phyloP scores from a whole-genome alignment of 108 stramenopile genomes.

The Fistulifera solaris region DNA sequence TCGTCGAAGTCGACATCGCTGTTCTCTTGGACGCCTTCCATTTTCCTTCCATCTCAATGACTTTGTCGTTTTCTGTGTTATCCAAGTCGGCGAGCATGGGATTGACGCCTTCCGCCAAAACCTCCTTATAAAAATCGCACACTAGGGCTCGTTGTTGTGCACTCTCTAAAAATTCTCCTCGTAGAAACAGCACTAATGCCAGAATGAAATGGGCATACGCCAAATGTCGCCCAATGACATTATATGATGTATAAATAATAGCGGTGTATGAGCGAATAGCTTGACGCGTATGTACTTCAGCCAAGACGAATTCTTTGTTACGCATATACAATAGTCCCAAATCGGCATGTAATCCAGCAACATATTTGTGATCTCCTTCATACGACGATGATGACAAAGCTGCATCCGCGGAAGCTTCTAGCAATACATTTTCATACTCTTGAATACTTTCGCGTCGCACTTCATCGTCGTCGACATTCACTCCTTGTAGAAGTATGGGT shows the following conservation, averaged over 20 bases:
- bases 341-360: slow-evolving; percentile 14
- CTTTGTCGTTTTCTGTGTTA: background rate
- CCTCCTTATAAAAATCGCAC: background rate
- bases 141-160: background rate
- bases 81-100: background rate
- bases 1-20: too few species aligned
- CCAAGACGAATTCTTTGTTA: background rate
- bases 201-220: slow-evolving; percentile 6
- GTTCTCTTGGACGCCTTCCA: too few species aligned
- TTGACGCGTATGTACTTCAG: slow-evolving; percentile 7
- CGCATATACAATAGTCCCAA: slow-evolving; percentile 10
- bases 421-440: too few species aligned
- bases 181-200: background rate
- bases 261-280: slow-evolving; percentile 7
- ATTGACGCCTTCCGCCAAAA: background rate
- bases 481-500: too few species aligned
- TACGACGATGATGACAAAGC: background rate
- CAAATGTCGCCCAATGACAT: background rate
- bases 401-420: too few species aligned
- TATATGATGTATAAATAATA: background rate
- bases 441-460: too few species aligned
- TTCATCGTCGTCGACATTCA: too few species aligned
- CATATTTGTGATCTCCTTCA: slow-evolving; percentile 12
- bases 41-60: background rate
- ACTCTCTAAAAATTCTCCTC: background rate